These are phyloP conservation scores for Raffaelea ambrosiae DNA, from an alignment of 2,329 filamentous ascomycete species.

Conservation along the genomic window DNA sequence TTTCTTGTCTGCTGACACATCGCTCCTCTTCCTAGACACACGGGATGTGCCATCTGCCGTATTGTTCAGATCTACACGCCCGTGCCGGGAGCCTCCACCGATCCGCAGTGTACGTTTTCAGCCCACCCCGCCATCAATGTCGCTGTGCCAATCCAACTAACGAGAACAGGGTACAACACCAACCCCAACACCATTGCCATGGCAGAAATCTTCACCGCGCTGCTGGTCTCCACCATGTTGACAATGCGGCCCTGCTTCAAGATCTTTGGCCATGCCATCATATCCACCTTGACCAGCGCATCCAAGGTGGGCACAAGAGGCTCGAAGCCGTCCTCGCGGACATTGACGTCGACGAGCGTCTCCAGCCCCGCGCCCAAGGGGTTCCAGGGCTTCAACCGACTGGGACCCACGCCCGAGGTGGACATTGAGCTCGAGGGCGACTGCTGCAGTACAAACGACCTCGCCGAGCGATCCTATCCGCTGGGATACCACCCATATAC, in stretches of 20 bases:
- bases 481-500: no score
- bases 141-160: no score
- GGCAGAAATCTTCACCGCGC: background rate
- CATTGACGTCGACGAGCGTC: background rate
- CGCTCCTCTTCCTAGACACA: background rate
- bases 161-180: background rate
- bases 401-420: background rate
- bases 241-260: slow-evolving; percentile 2
- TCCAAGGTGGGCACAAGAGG: background rate
- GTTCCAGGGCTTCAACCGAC: background rate
- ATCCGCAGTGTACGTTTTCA: background rate
- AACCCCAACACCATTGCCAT: background rate
- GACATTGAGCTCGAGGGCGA: slow-evolving; percentile 1
- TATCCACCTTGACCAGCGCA: background rate
- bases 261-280: background rate
- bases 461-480: no score
- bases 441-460: background rate
- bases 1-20: background rate
- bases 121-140: background rate
- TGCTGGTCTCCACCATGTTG: background rate
- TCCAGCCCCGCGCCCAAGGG: background rate
- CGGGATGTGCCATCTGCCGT: background rate
- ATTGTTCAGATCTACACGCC: background rate
- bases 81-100: background rate
- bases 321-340: background rate